Conservation (phyloP, 192 early-diverging fungal genomes). For the Gonapodya prolifera region DNA sequence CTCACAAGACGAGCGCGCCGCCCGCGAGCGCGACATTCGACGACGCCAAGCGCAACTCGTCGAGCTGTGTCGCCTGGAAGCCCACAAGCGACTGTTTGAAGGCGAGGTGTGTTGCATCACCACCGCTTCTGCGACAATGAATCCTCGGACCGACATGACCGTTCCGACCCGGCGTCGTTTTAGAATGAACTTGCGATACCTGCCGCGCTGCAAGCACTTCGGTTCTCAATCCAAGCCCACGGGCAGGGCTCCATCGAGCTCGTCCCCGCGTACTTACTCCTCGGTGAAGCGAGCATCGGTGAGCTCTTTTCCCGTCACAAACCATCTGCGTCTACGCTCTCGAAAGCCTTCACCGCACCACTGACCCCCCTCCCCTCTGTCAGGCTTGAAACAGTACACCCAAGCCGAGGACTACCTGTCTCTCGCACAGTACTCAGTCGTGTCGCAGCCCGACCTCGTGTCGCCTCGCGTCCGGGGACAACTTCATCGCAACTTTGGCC, state of each 20-base stretch:
- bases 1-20: slow-evolving; percentile 38
- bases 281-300: slow-evolving; percentile 48
- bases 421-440: slow-evolving; percentile 42
- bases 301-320: neutral
- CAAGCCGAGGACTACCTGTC: slow-evolving; percentile 48
- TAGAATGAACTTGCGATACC: slow-evolving; percentile 45
- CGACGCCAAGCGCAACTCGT: slow-evolving; percentile 28
- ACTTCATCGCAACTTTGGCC: slow-evolving; percentile 40
- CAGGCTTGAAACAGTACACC: slow-evolving; percentile 32
- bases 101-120: slow-evolving; percentile 17
- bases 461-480: slow-evolving; percentile 19
- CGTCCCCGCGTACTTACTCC: slow-evolving; percentile 39
- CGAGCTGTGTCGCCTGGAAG: slow-evolving; percentile 32
- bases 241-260: slow-evolving; percentile 37
- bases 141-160: neutral
- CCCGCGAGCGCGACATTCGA: slow-evolving; percentile 24
- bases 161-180: too few relatives aligned
- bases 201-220: slow-evolving; percentile 39
- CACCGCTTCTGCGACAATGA: neutral
- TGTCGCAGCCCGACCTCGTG: slow-evolving; percentile 11
- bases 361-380: neutral
- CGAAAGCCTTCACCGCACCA: neutral
- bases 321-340: neutral
- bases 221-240: slow-evolving; percentile 36
- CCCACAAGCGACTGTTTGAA: slow-evolving; percentile 45